Conservation (phyloP, 2,329 filamentous ascomycete genomes). For the Hypoxylon sp. region DNA sequence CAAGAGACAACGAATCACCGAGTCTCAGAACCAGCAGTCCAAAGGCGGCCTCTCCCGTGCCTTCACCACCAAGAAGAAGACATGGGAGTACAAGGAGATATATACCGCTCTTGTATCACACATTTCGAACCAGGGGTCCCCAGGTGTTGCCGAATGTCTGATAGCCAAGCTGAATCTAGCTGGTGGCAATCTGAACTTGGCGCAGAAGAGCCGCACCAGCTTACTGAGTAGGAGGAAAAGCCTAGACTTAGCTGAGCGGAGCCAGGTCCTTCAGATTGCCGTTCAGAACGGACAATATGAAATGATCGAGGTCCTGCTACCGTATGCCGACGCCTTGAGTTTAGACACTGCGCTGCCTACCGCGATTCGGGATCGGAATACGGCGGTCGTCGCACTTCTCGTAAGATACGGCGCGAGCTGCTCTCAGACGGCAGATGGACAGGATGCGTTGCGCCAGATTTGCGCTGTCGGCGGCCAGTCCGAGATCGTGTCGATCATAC, state of each 20-base stretch:
- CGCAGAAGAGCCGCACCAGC: constrained; percentile 56
- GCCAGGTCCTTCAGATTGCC: constrained; percentile 59
- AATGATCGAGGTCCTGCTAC: constrained; percentile 62
- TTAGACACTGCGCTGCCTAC: constrained; percentile 59
- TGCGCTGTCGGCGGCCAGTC: constrained; percentile 56
- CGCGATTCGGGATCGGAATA: constrained; percentile 56
- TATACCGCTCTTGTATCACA: constrained; percentile 60
- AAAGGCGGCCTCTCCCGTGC: constrained; percentile 54
- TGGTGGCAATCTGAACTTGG: constrained; percentile 60
- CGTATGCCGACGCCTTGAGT: constrained; percentile 59
- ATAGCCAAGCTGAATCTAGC: constrained; percentile 57
- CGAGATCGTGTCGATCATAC: constrained; percentile 56
- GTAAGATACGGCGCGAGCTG: constrained; percentile 60
- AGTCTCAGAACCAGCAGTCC: constrained; percentile 46
- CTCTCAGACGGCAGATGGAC: constrained; percentile 57
- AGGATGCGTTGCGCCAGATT: constrained; percentile 61
- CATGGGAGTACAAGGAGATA: constrained; percentile 61
- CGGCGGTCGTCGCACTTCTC: constrained; percentile 56
- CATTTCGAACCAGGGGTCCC: constrained; percentile 57
- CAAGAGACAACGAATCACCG: constrained; percentile 52
- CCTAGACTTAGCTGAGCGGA: constrained; percentile 58
- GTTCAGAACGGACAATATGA: constrained; percentile 59
- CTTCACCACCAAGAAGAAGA: constrained; percentile 58
- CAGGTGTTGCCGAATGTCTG: constrained; percentile 64
- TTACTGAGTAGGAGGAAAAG: constrained; percentile 59